Evolutionary conservation across 1,284 basidiomycete genomes (phyloP), one percentile per base, ranked within the genome.

Genomic region (Tremellales sp.): DNA sequence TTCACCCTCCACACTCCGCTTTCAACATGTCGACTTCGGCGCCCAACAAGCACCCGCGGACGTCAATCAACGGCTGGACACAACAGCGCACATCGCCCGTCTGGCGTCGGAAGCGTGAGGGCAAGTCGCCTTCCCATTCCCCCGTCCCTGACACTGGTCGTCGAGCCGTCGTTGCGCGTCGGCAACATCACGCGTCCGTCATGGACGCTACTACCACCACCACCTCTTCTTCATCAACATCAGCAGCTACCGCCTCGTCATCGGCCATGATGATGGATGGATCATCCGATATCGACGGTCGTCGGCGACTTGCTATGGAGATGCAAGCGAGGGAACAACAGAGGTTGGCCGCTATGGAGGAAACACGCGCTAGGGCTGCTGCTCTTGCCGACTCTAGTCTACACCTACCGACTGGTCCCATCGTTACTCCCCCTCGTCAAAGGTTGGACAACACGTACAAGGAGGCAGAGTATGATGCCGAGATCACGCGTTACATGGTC

Each of bases 391-490:
- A 45, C 1, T 37, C 51, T 10, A 26, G 37, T 13, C 49, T 40
- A 23, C 43, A 3, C 51, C 56, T 23, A 17, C 19, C 8, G 19
- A 8, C 15, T 23, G 39, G 6, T 40, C 40, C 40, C 40, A 36
- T 24, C 46, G 33, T 13, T n/a, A 36, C 33, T 36, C 19, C 19
- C 33, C 33, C 33, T 6, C 19, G 6, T 17, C 33, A 13, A 36
- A 36, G 33, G 13, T 6, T 6, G 13, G 73, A 78, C 51, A 65
- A 69, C 41, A 64, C 67, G 43, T 70, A 78, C 46, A 76, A 77
- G 56, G 96, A 98, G 76, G 87, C 91, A 65, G 96, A 98, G 74
- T 98, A 98, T 70, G 82, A 85, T 44, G 87, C 93, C 35, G 96
- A 98, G 68, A 91, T 96, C 56, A 80, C 84, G 50, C 81, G 79